Evolutionary conservation across 1,284 basidiomycete species (phyloP).

Genomic region (Fomitopsis pinicola): DNA sequence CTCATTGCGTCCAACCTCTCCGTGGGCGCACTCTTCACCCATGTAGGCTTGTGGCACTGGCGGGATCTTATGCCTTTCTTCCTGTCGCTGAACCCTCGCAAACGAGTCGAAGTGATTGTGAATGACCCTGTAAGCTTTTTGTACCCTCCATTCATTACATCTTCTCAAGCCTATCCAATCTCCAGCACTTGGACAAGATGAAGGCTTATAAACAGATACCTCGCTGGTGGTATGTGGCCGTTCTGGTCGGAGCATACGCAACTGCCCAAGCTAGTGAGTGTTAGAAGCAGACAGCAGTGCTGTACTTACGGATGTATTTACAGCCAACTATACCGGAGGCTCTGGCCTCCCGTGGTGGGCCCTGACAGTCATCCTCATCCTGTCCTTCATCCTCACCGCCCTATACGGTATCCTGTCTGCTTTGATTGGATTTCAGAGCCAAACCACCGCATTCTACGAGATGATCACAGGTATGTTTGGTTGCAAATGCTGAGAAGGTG

Average conservation of each 20-base stretch:
- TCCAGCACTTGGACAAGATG: conserved; percentile 47
- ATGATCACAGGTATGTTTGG: conserved; percentile 18
- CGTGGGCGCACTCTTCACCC: conserved; percentile 22
- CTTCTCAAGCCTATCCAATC: neutral
- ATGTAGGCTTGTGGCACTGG: conserved; percentile 28
- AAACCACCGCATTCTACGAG: conserved; percentile 24
- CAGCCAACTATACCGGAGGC: conserved; percentile 45
- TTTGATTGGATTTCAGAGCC: conserved; percentile 36
- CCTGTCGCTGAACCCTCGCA: conserved; percentile 27
- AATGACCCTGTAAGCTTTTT: conserved; percentile 19
- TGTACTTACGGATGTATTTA: neutral
- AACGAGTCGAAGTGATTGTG: conserved; percentile 19
- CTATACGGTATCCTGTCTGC: conserved; percentile 41
- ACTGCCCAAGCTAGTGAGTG: conserved; percentile 33
- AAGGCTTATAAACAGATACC: conserved; percentile 41
- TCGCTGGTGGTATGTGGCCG: conserved; percentile 39
- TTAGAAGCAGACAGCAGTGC: neutral
- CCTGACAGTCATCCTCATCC: conserved; percentile 38
- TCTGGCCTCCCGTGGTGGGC: conserved; percentile 51
- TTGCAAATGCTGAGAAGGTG: neutral
- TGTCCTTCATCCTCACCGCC: conserved; percentile 50
- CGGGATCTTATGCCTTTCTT: conserved; percentile 32
- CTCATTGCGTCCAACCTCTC: conserved; percentile 27
- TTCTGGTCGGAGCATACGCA: conserved; percentile 39
- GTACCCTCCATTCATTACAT: neutral